phyloP scores from a whole-genome alignment of 1,284 basidiomycete species.

The Ganoderma meredithae region DNA sequence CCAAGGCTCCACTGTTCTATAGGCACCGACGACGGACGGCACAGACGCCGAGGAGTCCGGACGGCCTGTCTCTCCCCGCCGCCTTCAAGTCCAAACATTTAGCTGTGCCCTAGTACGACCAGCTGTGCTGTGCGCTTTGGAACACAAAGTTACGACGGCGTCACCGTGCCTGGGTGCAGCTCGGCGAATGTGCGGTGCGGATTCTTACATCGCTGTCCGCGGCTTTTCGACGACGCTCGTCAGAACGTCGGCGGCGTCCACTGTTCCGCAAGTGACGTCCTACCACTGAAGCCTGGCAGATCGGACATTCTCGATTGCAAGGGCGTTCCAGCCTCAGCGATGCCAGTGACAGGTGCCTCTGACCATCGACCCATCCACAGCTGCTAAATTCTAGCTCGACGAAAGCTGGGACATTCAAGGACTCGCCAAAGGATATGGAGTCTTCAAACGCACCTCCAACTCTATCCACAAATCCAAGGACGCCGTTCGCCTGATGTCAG shows the following conservation, averaged over 20 bases:
- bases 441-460: background rate
- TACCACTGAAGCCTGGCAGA: background rate
- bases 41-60: conserved; percentile 1
- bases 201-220: background rate
- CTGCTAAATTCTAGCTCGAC: background rate
- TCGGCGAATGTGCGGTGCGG: background rate
- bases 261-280: background rate
- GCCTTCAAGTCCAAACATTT: background rate
- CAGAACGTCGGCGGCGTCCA: background rate
- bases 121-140: background rate
- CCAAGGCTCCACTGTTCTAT: background rate
- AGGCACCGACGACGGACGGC: background rate
- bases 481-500: background rate
- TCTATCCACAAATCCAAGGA: background rate
- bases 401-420: background rate
- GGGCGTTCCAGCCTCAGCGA: background rate
- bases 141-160: background rate
- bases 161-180: background rate
- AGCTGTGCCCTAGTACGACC: background rate
- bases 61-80: background rate
- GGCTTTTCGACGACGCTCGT: background rate
- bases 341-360: too few relatives aligned
- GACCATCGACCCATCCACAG: background rate
- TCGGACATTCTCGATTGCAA: background rate
- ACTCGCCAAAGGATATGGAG: background rate